These are phyloP conservation scores for Sclerotinia minor DNA, from an alignment of 2,329 filamentous ascomycete species.

Conservation along the genomic window DNA sequence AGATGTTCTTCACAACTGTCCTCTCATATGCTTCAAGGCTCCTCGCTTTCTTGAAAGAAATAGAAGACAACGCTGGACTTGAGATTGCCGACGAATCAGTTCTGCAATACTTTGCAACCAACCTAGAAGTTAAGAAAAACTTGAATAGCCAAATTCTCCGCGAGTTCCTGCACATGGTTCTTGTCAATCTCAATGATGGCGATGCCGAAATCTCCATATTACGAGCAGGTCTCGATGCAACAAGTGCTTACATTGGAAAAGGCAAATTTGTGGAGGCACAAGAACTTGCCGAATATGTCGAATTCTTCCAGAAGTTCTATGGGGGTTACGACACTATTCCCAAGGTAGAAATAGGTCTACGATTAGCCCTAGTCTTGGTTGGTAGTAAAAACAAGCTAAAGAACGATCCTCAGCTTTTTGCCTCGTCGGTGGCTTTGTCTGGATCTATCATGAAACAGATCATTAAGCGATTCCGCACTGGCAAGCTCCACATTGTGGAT, in stretches of 20 bases:
- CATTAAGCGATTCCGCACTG: conserved; percentile 46
- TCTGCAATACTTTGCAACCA: conserved; percentile 42
- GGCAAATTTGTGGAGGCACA: conserved; percentile 46
- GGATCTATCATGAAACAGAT: conserved; percentile 46
- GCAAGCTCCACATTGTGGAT: conserved; percentile 48
- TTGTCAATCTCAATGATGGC: conserved; percentile 36
- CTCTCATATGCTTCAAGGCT: conserved; percentile 37
- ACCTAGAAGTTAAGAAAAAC: conserved; percentile 39
- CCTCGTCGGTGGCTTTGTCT: conserved; percentile 44
- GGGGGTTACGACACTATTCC: conserved; percentile 45
- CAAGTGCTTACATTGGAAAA: conserved; percentile 42
- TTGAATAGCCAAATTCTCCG: conserved; percentile 38
- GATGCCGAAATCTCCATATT: conserved; percentile 45
- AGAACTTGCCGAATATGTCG: conserved; percentile 47
- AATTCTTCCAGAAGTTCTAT: conserved; percentile 47
- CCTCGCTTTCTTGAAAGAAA: conserved; percentile 40
- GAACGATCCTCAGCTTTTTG: conserved; percentile 41
- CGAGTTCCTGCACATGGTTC: conserved; percentile 30
- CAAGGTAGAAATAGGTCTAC: conserved; percentile 48
- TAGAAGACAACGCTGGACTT: conserved; percentile 46
- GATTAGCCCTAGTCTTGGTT: conserved; percentile 48
- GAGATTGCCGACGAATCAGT: conserved; percentile 40
- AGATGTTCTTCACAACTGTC: conserved; percentile 45
- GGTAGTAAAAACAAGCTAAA: conserved; percentile 45
- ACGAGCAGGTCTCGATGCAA: conserved; percentile 42